Conservation (phyloP, 73 alveolate genomes). For the Paramecium primaurelia region DNA sequence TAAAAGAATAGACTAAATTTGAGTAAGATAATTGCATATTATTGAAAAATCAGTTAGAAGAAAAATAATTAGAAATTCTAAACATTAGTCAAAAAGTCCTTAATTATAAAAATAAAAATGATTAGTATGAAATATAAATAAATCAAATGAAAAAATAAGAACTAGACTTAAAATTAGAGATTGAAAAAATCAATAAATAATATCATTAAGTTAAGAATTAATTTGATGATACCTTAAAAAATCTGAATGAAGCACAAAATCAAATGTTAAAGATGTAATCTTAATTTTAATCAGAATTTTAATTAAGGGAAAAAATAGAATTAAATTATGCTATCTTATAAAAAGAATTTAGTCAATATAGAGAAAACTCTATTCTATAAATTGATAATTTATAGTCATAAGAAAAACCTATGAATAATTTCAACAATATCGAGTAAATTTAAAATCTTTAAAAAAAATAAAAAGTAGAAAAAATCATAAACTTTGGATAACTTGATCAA, state of each 20-base stretch:
- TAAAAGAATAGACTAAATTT: too few species aligned
- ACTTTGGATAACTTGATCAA: background rate
- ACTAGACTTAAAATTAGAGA: background rate
- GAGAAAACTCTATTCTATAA: background rate
- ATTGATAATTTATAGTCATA: background rate
- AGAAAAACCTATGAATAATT: background rate
- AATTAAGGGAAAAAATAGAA: slow-evolving; percentile 21
- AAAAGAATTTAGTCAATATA: background rate
- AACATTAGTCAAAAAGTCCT: background rate
- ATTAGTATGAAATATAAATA: background rate
- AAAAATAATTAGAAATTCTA: background rate
- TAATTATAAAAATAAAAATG: background rate
- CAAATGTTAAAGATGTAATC: background rate
- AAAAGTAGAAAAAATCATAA: background rate
- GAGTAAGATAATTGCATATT: background rate
- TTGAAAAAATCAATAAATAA: background rate
- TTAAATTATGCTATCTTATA: background rate
- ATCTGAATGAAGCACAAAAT: background rate
- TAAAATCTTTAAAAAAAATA: background rate
- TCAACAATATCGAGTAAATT: background rate
- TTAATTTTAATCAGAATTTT: background rate
- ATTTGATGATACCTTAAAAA: background rate
- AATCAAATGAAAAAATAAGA: background rate
- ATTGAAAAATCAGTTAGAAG: background rate
- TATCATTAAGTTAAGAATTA: background rate